Conservation (phyloP, 106 monocot genomes). For the Chionographis japonica region DNA sequence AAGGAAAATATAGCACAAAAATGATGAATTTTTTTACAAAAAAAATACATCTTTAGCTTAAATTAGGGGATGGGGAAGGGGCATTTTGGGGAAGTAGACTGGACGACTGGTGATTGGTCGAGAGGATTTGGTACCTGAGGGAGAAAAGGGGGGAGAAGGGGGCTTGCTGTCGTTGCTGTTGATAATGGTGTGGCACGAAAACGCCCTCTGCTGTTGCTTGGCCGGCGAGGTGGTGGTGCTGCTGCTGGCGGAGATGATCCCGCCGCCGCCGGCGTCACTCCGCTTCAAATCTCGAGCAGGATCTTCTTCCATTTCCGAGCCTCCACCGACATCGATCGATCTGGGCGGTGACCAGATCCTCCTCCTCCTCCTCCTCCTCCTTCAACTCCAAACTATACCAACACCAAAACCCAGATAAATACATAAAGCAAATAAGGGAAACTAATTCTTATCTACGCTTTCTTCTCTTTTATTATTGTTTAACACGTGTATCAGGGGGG, state of each 20-base stretch:
- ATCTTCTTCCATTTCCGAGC: slow-evolving; percentile 7
- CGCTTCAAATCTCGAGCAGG: neutral
- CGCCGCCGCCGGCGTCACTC: neutral
- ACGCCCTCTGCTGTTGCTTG: slow-evolving; percentile 7
- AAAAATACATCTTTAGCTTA: neutral
- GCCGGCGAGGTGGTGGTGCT: neutral
- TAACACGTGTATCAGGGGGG: no score
- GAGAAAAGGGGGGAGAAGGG: neutral
- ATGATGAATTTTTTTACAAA: neutral
- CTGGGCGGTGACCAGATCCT: neutral
- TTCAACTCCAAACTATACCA: neutral
- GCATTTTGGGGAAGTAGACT: neutral
- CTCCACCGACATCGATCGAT: neutral
- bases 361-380: neutral
- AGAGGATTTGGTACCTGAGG: neutral
- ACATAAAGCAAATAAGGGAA: neutral
- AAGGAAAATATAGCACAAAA: neutral
- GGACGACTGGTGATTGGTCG: neutral
- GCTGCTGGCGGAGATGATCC: neutral
- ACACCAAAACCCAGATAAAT: no score
- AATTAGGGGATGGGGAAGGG: neutral
- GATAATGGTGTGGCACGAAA: no score
- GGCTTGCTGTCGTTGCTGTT: no score
- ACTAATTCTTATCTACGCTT: neutral
- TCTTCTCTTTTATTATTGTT: neutral